phyloP scores from a whole-genome alignment of 306 rosid genomes.

The Vigna reflexopilosa region DNA sequence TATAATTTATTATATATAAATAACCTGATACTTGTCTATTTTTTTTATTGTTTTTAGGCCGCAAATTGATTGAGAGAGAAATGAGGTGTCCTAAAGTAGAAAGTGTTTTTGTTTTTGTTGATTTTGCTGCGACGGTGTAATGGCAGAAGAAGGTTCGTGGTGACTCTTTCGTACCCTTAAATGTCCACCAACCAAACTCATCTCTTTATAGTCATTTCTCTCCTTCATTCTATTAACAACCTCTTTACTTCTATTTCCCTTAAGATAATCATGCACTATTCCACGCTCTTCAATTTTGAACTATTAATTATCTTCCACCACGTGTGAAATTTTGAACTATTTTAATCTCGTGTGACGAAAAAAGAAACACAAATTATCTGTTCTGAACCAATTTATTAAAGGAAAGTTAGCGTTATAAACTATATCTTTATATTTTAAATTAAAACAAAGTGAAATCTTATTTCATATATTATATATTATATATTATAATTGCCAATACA shows the following conservation, averaged over 20 bases:
- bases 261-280: neutral
- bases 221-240: neutral
- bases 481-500: neutral
- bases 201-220: conserved; percentile 16
- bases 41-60: too few species aligned
- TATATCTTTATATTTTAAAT: neutral
- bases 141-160: conserved; percentile 17
- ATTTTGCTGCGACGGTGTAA: neutral
- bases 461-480: neutral
- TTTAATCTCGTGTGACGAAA: neutral
- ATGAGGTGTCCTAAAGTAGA: neutral
- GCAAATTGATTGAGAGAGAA: neutral
- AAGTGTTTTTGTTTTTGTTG: neutral
- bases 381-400: neutral
- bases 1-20: too few species aligned
- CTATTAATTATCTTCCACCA: neutral
- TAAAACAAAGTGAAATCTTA: neutral
- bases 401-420: neutral
- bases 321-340: neutral
- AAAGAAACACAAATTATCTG: neutral
- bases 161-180: conserved; percentile 14
- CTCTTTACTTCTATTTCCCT: neutral
- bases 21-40: too few species aligned
- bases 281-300: neutral
- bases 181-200: conserved; percentile 37